Base-by-base conservation (phyloP, 2,329 filamentous ascomycete genomes). In the Biscogniauxia mediterranea region DNA sequence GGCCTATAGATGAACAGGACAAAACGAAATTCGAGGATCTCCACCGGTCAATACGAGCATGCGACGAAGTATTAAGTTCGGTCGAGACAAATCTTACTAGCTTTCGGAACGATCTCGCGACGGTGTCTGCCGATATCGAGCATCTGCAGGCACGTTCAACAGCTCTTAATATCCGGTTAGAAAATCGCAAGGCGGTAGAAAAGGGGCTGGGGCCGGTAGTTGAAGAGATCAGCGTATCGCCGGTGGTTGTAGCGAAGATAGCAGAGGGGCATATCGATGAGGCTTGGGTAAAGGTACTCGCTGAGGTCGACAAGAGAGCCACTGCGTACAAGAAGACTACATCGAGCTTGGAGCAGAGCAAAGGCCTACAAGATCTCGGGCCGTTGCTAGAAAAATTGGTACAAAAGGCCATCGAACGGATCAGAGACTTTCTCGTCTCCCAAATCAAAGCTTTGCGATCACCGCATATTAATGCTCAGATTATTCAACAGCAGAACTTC, bases 381-480 rank as follows among this genome's bases (percentile, higher is more conserved):
- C 95, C 95, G 0, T 81, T 99, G 51, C 78, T 99, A 56, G 88
- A 92, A 59, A 92, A 96, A 74, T 81, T 99, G 42, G 91, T 89
- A 20, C 85, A 90, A 58, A 96, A 95, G 87, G 94, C 93, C n/a
- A 83, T 96, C 26, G 93, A 97, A 76, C 87, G 95, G 60, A 96
- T 98, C 74, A 86, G 96, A 61, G 95, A 99, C 75, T 96, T 96
- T 71, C 83, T 99, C 46, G 95, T 99, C 13, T 86, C 91, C 17
- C 94, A 98, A 74, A 95, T 99, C 74, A 97, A 97, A 76, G 92
- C 93, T 4, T 81, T 99, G 57, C 87, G 95, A 60, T 97, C 94
- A 25, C 95, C 95, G 15, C 95, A 94, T 70, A 97, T 98, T 75
- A 98, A 99, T 74, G 93, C 94, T 2, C 95, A 99, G 74, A 90